These are phyloP conservation scores for Nothomitra cinnamomea DNA, from an alignment of 2,329 filamentous ascomycete species.

Conservation along the genomic window DNA sequence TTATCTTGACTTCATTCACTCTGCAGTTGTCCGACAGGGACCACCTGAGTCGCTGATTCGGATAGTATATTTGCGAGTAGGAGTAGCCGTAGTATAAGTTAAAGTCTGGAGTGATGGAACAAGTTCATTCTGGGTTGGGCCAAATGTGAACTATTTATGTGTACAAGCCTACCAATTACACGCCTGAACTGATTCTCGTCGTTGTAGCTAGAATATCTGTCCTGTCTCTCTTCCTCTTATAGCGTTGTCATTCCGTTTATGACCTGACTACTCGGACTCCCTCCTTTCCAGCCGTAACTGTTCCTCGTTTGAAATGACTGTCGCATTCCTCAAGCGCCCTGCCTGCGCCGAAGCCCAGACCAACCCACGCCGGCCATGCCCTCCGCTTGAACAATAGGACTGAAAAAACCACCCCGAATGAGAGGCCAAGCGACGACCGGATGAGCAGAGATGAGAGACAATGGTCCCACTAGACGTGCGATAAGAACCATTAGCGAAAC, in stretches of 20 bases:
- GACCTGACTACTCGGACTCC: conserved; percentile 9
- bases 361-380: conserved; percentile 93
- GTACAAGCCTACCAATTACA: too few species aligned
- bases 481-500: not conserved
- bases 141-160: too few species aligned
- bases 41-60: too few species aligned
- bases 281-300: conserved; percentile 8
- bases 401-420: conserved; percentile 96
- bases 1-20: too few species aligned
- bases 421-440: conserved; percentile 87
- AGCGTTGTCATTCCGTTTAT: not conserved
- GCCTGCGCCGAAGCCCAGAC: conserved; percentile 86
- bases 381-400: conserved; percentile 95
- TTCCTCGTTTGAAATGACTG: conserved; percentile 26
- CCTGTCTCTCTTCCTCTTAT: not conserved
- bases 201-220: not conserved
- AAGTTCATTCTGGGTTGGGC: too few species aligned
- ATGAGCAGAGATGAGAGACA: conserved; percentile 96
- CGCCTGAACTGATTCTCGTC: not conserved
- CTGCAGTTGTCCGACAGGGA: too few species aligned
- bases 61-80: too few species aligned
- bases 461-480: conserved; percentile 67
- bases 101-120: too few species aligned
- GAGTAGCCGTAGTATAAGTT: too few species aligned
- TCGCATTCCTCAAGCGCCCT: conserved; percentile 98